These are phyloP conservation scores for Starmerella stigmatis DNA, from an alignment of 805 yeast genomes.

Conservation along the genomic window DNA sequence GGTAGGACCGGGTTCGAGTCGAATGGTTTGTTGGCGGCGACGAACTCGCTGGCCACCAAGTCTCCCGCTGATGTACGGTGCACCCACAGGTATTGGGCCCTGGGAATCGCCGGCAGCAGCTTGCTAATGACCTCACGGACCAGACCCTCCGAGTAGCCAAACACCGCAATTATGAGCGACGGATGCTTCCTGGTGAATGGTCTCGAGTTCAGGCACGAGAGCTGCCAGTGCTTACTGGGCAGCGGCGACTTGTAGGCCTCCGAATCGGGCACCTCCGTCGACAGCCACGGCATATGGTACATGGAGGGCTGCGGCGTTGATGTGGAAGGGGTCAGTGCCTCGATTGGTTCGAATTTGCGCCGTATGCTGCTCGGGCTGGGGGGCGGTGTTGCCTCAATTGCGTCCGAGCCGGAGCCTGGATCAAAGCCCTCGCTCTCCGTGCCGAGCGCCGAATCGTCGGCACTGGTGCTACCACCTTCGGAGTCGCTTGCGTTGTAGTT, in stretches of 20 bases:
- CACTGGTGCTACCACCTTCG: too few relatives aligned
- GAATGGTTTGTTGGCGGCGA: neutral
- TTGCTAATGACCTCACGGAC: neutral
- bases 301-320: too few relatives aligned
- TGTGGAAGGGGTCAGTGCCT: too few relatives aligned
- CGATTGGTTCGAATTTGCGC: neutral
- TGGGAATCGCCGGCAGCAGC: neutral
- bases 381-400: too few relatives aligned
- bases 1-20: neutral
- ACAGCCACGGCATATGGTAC: neutral
- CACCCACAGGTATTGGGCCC: neutral
- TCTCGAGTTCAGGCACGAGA: neutral
- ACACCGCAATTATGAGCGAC: neutral
- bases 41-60: neutral
- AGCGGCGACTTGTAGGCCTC: too few relatives aligned
- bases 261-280: neutral
- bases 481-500: neutral
- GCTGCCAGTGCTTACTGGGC: neutral
- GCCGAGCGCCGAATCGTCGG: too few relatives aligned
- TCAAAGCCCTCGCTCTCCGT: too few relatives aligned
- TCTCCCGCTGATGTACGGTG: neutral
- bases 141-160: neutral
- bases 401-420: too few relatives aligned
- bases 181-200: neutral
- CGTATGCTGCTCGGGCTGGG: neutral